phyloP scores from a whole-genome alignment of 2,329 filamentous ascomycete species.

The Neoascochyta sp. region DNA sequence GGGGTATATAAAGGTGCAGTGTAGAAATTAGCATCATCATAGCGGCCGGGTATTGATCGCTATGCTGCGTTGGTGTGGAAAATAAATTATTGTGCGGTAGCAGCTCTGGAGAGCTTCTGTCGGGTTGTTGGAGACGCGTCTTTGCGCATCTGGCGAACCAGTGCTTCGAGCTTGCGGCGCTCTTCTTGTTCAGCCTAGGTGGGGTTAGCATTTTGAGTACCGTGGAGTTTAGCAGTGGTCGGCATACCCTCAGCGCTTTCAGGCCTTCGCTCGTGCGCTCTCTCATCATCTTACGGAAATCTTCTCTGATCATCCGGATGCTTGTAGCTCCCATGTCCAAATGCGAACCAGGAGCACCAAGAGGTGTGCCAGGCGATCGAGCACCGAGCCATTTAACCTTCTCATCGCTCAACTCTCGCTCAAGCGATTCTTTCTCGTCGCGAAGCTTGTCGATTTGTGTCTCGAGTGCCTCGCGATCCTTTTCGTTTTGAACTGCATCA shows the following conservation, averaged over 20 bases:
- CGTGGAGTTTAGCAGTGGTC: neutral
- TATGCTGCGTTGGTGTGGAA: no score
- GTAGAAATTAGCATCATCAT: no score
- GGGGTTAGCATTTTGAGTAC: slow-evolving; percentile 3
- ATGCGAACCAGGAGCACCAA: slow-evolving; percentile 14
- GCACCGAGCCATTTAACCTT: slow-evolving; percentile 63
- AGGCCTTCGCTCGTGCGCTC: slow-evolving; percentile 65
- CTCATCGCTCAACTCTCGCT: slow-evolving; percentile 64
- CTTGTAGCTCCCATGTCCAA: slow-evolving; percentile 56
- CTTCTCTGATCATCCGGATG: slow-evolving; percentile 65
- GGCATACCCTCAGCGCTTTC: slow-evolving; percentile 61
- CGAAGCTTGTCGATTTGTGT: slow-evolving; percentile 59
- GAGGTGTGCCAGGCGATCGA: slow-evolving; percentile 49
- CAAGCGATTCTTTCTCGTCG: slow-evolving; percentile 61
- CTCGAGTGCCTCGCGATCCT: slow-evolving; percentile 64
- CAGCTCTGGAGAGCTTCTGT: no score
- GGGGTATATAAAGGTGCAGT: no score
- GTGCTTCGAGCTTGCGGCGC: slow-evolving; percentile 61
- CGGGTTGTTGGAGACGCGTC: slow-evolving; percentile 28
- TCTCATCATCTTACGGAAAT: slow-evolving; percentile 79
- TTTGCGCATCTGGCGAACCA: slow-evolving; percentile 54
- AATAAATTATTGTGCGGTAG: no score
- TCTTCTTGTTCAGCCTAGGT: slow-evolving; percentile 67
- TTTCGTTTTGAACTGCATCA: slow-evolving; percentile 66
- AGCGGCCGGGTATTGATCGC: no score